phyloP scores from a whole-genome alignment of 208 protist genomes.

The Leishmania amazonensis region DNA sequence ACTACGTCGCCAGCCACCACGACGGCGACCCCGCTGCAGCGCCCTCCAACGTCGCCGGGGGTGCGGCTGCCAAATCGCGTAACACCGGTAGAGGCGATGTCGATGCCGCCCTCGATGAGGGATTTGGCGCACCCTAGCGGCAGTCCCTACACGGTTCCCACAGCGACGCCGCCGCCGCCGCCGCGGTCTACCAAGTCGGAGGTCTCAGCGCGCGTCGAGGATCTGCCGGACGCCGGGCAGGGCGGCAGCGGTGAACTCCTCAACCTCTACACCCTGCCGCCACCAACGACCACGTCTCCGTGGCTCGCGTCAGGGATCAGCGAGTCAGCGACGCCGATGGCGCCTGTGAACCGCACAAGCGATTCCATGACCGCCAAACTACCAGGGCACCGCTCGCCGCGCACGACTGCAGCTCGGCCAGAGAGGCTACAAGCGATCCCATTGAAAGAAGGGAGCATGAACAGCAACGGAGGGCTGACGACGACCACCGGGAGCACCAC shows the following conservation, averaged over 20 bases:
- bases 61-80: constrained; percentile 14
- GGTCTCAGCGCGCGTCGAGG: constrained; percentile 7
- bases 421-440: constrained; percentile 10
- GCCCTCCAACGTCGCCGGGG: constrained; percentile 18
- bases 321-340: constrained; percentile 9
- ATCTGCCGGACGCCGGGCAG: background rate
- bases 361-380: constrained; percentile 2
- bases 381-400: constrained; percentile 14
- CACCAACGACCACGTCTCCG: constrained; percentile 8
- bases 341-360: constrained; percentile 2
- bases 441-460: constrained; percentile 28
- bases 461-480: constrained; percentile 30
- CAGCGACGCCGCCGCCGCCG: constrained; percentile 11
- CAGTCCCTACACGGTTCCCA: background rate
- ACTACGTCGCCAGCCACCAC: constrained; percentile 23
- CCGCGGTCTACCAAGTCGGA: constrained; percentile 11
- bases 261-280: constrained; percentile 9
- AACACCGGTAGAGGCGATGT: constrained; percentile 11
- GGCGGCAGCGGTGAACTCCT: constrained; percentile 13
- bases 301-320: constrained; percentile 22
- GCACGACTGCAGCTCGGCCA: background rate
- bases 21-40: constrained; percentile 26
- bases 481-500: constrained; percentile 20
- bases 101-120: constrained; percentile 18
- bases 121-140: background rate